Conservation (phyloP, 768 basidiomycete species). For the Mycena olivaceomarginata region DNA sequence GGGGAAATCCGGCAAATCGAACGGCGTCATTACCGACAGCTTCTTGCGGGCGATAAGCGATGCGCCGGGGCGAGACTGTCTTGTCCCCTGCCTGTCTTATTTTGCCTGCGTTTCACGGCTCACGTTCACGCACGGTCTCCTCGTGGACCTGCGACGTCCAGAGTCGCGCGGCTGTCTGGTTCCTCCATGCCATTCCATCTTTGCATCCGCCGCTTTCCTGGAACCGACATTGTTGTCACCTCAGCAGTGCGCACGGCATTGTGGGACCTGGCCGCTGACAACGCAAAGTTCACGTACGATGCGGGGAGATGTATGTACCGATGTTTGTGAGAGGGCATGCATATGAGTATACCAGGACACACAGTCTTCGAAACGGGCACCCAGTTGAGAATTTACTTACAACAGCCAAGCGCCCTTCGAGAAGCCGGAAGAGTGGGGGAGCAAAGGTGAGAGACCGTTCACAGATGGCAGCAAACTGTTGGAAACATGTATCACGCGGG, state of each 20-base stretch:
- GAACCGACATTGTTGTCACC: background rate
- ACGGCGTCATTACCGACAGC: constrained; percentile 8
- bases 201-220: constrained; percentile 4
- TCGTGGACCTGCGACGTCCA: background rate
- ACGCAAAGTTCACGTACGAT: background rate
- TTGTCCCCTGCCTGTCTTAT: constrained; percentile 14
- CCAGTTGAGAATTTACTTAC: background rate
- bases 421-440: too few relatives aligned
- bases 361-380: background rate
- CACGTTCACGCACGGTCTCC: constrained; percentile 9
- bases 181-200: constrained; percentile 1
- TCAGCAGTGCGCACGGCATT: background rate
- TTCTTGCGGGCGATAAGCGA: constrained; percentile 1
- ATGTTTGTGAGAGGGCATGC: background rate
- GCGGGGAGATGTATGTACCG: background rate
- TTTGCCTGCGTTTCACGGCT: constrained; percentile 10
- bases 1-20: background rate
- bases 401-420: background rate
- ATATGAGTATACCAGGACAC: background rate
- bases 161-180: background rate
- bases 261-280: background rate
- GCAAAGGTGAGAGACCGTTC: too few relatives aligned
- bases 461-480: too few relatives aligned
- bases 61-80: background rate
- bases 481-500: too few relatives aligned